A percentile compares a stretch with the other conserved stretches of the same genome.
phyloP scores from a whole-genome alignment of 1,139 yeast genomes.

The Pneumocystis sp. region DNA sequence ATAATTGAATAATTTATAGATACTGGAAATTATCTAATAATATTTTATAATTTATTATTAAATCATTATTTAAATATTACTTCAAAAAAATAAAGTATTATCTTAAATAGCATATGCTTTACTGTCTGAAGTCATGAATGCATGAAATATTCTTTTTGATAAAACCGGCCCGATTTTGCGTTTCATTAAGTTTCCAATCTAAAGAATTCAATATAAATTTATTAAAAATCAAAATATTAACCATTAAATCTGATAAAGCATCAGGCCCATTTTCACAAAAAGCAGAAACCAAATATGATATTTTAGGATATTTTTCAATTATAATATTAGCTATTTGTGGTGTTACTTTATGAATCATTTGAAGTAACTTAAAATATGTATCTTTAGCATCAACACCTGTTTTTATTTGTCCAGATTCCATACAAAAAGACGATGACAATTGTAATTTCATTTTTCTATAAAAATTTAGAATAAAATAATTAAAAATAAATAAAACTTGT shows the following conservation, averaged over 20 bases:
- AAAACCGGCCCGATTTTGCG: not conserved
- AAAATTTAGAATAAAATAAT: slow-evolving; percentile 8
- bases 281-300: not conserved
- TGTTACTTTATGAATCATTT: slow-evolving; percentile 13
- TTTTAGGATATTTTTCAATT: slow-evolving; percentile 8
- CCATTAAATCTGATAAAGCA: not conserved
- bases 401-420: slow-evolving; percentile 15
- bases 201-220: not conserved
- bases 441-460: not conserved
- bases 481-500: slow-evolving; percentile 9
- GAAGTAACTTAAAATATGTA: slow-evolving; percentile 13
- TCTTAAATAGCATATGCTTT: not conserved
- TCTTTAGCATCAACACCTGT: slow-evolving; percentile 13
- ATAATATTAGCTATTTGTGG: slow-evolving; percentile 13
- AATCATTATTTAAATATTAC: not conserved
- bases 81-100: not conserved
- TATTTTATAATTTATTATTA: not conserved
- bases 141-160: not conserved
- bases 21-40: not conserved
- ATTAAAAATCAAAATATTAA: not conserved
- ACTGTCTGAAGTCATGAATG: not conserved
- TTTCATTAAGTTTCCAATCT: not conserved
- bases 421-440: slow-evolving; percentile 10
- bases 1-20: not conserved
- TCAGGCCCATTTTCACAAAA: not conserved